A percentile compares a stretch with the other conserved stretches of the same genome.
phyloP scores from a whole-genome alignment of 1,284 basidiomycete species.

The Megacollybia platyphylla region DNA sequence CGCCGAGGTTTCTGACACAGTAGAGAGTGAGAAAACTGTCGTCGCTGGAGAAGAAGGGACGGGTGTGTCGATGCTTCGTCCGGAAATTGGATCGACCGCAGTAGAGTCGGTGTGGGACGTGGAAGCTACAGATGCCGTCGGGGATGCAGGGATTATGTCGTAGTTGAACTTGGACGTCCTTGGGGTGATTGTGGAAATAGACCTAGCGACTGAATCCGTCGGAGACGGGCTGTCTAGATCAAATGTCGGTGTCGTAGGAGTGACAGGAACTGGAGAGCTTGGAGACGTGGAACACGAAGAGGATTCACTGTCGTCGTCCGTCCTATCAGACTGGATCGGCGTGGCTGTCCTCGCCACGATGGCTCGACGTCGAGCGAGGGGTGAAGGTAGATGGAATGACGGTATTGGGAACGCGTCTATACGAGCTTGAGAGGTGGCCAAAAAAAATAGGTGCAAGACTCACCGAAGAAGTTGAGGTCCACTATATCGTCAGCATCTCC shows the following conservation, averaged over 20 bases:
- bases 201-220: too few species aligned
- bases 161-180: background rate
- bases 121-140: background rate
- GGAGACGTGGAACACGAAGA: background rate
- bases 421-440: constrained; percentile 18
- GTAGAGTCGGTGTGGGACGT: background rate
- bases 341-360: constrained; percentile 14
- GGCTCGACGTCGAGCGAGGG: background rate
- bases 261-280: background rate
- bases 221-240: background rate
- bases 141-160: background rate
- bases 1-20: constrained; percentile 11
- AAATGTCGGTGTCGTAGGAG: background rate
- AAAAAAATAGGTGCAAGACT: constrained; percentile 28
- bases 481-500: constrained; percentile 29
- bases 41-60: constrained; percentile 15
- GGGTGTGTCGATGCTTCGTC: background rate
- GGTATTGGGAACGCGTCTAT: constrained; percentile 26
- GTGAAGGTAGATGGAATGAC: constrained; percentile 15
- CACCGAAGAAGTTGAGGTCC: background rate
- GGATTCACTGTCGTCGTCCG: constrained; percentile 1
- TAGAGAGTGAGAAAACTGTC: constrained; percentile 13
- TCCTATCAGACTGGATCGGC: constrained; percentile 5
- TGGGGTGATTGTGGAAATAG: background rate
- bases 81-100: too few species aligned